Evolutionary conservation across 169 alveolate species (phyloP).

Genomic region (Condylostoma magnum): DNA sequence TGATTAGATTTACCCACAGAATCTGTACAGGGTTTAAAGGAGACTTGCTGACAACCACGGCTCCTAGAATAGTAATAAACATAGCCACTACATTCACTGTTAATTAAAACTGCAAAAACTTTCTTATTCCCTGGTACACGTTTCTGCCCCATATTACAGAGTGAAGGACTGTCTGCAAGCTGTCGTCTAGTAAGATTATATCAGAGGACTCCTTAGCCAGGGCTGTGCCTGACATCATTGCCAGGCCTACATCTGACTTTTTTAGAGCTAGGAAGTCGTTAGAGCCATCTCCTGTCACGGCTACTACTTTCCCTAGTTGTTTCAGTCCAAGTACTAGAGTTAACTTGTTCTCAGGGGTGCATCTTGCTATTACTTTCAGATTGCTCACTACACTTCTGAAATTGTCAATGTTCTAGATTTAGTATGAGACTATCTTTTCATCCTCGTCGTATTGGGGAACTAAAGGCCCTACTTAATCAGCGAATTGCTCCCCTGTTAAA

Average conservation of each 20-base stretch:
- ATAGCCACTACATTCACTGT: conserved; percentile 66
- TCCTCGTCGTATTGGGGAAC: not conserved
- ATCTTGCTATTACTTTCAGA: conserved; percentile 78
- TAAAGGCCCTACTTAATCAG: not conserved
- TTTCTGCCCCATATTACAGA: conserved; percentile 27
- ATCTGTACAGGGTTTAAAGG: conserved; percentile 79
- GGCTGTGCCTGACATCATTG: conserved; percentile 93
- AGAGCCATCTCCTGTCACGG: conserved; percentile 76
- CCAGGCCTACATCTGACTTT: conserved; percentile 90
- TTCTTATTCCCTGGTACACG: conserved; percentile 47
- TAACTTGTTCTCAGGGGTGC: conserved; percentile 84
- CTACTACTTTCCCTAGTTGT: conserved; percentile 73
- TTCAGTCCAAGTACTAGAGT: conserved; percentile 71
- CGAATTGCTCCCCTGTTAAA: not conserved
- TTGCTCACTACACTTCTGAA: conserved; percentile 46
- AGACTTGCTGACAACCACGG: conserved; percentile 40
- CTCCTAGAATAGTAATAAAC: conserved; percentile 39
- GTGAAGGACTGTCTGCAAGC: conserved; percentile 27
- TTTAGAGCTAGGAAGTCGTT: conserved; percentile 77
- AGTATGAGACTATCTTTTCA: not conserved
- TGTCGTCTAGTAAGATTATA: conserved; percentile 66
- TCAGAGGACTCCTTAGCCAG: conserved; percentile 76
- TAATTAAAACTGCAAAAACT: conserved; percentile 69
- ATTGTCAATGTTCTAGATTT: conserved; percentile 41
- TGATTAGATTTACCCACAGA: conserved; percentile 80